Evolutionary conservation across 129 eudicot species (phyloP), one percentile per base, ranked within the genome.

Genomic region (Chrysanthemum makinoi): DNA sequence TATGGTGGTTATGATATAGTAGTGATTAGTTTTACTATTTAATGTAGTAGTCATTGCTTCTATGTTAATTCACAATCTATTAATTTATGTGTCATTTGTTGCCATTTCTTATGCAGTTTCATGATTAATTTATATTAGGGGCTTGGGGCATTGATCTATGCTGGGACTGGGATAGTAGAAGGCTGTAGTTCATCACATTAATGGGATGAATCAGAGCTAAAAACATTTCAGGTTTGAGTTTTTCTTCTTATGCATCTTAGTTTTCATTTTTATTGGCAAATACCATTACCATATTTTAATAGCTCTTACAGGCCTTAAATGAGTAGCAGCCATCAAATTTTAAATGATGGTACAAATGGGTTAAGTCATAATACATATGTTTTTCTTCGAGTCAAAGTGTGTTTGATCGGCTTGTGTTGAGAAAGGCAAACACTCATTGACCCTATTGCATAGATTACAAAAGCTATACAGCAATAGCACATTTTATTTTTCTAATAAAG

Each of bases 141-240:
- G 49, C 68, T 80, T 72, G 98, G 98, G 72, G 98, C 95, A 62
- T 77, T 89, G 49, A 77, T 89, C 56, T 89, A 86, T 70, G 98
- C 96, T 15, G 96, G 98, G 56, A 89, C 96, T n/a, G 95, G 98
- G 52, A 87, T 92, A 62, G 98, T 92, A 9, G 88, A 92, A 80
- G 98, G 96, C n/a, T 89, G 98, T 67, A 50, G 79, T 80, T 81
- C 98, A 50, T 70, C 85, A 55, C 88, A 78, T 19, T 96, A 92
- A 77, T 92, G 98, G 98, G 89, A 92, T 61, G 98, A 92, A 83
- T 75, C 89, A 75, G 91, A 92, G 66, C 85, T 92, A 10, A 92
- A 92, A 87, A 89, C 89, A 57, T 86, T 95, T 74, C 98, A 92
- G 98, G 98, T 92, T 81, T 51, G 71, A 70, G 26, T 59, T 30